Percentiles rank a stretch among this genome's conserved stretches.
Evolutionary conservation across 768 basidiomycete species (phyloP).

Genomic region (Mycena leptocephala): DNA sequence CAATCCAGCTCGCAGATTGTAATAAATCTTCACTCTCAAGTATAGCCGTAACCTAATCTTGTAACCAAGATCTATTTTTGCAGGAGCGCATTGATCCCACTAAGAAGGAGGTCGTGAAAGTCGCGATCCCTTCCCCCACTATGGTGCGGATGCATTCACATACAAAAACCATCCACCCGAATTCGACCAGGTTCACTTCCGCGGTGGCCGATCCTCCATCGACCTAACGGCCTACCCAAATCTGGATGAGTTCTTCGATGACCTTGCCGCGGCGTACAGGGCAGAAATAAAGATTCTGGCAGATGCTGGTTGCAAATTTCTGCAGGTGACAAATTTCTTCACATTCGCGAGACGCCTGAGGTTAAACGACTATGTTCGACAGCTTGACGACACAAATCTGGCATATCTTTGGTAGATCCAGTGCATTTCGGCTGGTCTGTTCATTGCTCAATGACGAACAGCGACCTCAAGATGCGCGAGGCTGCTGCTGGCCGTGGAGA

Average conservation of each 20-base stretch:
- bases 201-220: conserved; percentile 37
- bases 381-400: conserved; percentile 39
- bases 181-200: conserved; percentile 33
- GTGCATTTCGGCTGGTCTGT: background rate
- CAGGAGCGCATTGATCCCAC: conserved; percentile 31
- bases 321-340: conserved; percentile 14
- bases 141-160: conserved; percentile 16
- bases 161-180: background rate
- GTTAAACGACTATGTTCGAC: background rate
- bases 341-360: too few relatives aligned
- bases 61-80: conserved; percentile 21
- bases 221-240: conserved; percentile 37
- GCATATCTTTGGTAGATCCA: conserved; percentile 34
- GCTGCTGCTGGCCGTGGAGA: conserved; percentile 47
- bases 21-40: background rate
- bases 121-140: conserved; percentile 39
- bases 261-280: conserved; percentile 34
- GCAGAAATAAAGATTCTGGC: conserved; percentile 36
- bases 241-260: conserved; percentile 36
- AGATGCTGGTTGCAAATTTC: conserved; percentile 35
- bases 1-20: conserved; percentile 39
- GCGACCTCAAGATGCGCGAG: conserved; percentile 37
- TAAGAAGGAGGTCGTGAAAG: conserved; percentile 35
- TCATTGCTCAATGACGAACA: conserved; percentile 13
- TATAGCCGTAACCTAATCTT: background rate